Percentiles rank a stretch among this genome's conserved stretches.
phyloP scores from a whole-genome alignment of 1,139 yeast genomes.

The Yamadazyma friedrichii region DNA sequence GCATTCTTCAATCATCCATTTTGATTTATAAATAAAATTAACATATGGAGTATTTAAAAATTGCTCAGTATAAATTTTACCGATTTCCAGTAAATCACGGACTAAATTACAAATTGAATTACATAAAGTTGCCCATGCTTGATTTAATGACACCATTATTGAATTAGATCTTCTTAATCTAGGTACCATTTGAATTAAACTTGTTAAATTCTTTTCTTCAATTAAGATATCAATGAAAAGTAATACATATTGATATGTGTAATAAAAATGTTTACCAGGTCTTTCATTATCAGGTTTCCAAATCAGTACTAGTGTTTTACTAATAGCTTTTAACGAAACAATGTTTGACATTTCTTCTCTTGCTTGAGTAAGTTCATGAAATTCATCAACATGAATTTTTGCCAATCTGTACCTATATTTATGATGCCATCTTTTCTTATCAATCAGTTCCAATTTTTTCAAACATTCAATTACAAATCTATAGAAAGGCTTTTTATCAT shows the following conservation, averaged over 20 bases:
- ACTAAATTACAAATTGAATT: conserved; percentile 49
- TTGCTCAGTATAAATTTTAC: conserved; percentile 52
- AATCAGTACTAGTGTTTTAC: conserved; percentile 73
- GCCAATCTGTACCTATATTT: conserved; percentile 79
- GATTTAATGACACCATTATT: conserved; percentile 62
- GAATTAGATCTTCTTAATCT: conserved; percentile 75
- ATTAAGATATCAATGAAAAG: conserved; percentile 61
- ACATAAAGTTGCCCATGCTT: conserved; percentile 65
- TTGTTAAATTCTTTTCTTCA: conserved; percentile 54
- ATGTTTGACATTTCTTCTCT: conserved; percentile 61
- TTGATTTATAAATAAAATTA: conserved; percentile 43
- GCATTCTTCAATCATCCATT: conserved; percentile 29
- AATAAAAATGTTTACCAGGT: conserved; percentile 89
- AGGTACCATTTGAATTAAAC: conserved; percentile 60
- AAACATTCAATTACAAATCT: conserved; percentile 26
- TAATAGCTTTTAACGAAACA: conserved; percentile 64
- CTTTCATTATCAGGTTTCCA: conserved; percentile 94
- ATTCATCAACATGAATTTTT: conserved; percentile 53
- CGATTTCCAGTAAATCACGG: conserved; percentile 45
- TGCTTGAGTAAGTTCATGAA: conserved; percentile 54
- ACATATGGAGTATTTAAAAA: conserved; percentile 48
- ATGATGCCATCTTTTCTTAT: conserved; percentile 92
- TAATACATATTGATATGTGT: conserved; percentile 66
- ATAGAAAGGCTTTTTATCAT: conserved; percentile 24
- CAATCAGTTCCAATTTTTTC: conserved; percentile 47